Base-by-base conservation (phyloP, 352 stramenopile genomes). In the Phytophthora chlamydospora region DNA sequence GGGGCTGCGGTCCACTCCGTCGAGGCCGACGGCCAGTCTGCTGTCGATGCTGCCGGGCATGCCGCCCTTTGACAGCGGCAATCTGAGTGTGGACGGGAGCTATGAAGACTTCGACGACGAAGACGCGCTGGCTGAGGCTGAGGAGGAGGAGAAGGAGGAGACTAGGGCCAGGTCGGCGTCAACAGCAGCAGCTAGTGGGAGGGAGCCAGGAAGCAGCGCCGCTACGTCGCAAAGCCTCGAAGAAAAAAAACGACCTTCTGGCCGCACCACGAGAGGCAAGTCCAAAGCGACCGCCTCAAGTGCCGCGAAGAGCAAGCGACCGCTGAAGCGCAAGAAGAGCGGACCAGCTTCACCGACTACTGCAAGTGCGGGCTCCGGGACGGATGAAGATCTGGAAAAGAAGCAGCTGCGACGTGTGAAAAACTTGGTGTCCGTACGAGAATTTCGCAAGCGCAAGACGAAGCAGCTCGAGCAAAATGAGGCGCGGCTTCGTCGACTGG, bases 371-470 rank as follows among this genome's bases (percentile, higher is more conserved):
- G 58, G 42, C 10, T 58, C 62, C 56, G 59, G 53, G 11, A 29
- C 39, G 7, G 70, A 78, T 19, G 64, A 83, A 40, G 76, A 78
- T 21, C 51, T 73, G 13, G 63, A 78, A 40, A 85, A 87, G 45
- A 88, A 89, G 53, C 77, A 88, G 45, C 68, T 71, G 45, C 77
- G 83, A 2, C 78, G 83, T n/a, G 76, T 85, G 48, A 89, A 88
- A 65, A 93, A 93, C 45, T 58, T 90, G 16, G 80, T 78, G 47
- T 91, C 81, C 14, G 83, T 90, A 51, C 71, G 83, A 48, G 81
- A 91, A 59, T 91, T 89, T 42, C 81, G 83, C 42, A 90, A 91
- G 66, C 81, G 83, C 46, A 89, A 89, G 50, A 84, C 82, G 63
- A 84, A 89, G 65, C 78, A 89, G 47, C 69, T 88, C 29, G 78